These are phyloP conservation scores for Daldinia sp. DNA, from an alignment of 2,329 filamentous ascomycete genomes.

Conservation along the genomic window DNA sequence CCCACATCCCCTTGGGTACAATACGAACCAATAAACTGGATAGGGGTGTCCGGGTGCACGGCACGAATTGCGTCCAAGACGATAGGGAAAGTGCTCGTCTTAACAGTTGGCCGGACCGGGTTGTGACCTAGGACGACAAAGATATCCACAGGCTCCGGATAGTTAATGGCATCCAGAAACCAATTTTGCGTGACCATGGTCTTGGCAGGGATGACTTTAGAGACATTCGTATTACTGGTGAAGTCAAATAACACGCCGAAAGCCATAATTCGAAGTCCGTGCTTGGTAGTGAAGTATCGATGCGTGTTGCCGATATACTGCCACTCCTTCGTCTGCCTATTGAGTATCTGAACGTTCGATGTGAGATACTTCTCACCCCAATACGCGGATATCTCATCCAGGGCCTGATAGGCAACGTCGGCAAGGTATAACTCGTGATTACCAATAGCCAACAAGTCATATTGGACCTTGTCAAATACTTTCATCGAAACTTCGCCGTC, in stretches of 20 bases:
- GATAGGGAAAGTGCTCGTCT: conserved; percentile 57
- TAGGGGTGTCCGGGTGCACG: conserved; percentile 66
- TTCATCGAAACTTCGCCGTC: conserved; percentile 67
- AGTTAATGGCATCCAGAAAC: conserved; percentile 70
- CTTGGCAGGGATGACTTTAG: conserved; percentile 68
- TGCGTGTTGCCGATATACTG: conserved; percentile 59
- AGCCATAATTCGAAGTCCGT: conserved; percentile 59
- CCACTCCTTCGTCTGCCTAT: conserved; percentile 55
- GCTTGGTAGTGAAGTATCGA: conserved; percentile 58
- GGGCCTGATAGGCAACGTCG: conserved; percentile 71
- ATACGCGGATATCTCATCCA: conserved; percentile 68
- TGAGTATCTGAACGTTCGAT: conserved; percentile 60
- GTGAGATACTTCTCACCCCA: conserved; percentile 63
- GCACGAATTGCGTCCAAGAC: conserved; percentile 70
- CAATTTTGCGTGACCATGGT: conserved; percentile 66
- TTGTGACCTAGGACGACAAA: conserved; percentile 75
- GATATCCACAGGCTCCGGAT: conserved; percentile 67
- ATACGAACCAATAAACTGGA: conserved; percentile 66
- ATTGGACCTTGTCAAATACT: conserved; percentile 58
- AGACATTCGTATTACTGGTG: conserved; percentile 69
- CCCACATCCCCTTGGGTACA: not conserved
- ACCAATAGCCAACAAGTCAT: conserved; percentile 60
- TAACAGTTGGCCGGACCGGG: conserved; percentile 61
- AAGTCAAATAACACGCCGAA: conserved; percentile 61
- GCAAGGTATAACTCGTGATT: conserved; percentile 75